A percentile compares a stretch with the other conserved stretches of the same genome.
These are phyloP conservation scores for Aspergillus sp. DNA, from an alignment of 2,329 filamentous ascomycete species.

Conservation along the genomic window DNA sequence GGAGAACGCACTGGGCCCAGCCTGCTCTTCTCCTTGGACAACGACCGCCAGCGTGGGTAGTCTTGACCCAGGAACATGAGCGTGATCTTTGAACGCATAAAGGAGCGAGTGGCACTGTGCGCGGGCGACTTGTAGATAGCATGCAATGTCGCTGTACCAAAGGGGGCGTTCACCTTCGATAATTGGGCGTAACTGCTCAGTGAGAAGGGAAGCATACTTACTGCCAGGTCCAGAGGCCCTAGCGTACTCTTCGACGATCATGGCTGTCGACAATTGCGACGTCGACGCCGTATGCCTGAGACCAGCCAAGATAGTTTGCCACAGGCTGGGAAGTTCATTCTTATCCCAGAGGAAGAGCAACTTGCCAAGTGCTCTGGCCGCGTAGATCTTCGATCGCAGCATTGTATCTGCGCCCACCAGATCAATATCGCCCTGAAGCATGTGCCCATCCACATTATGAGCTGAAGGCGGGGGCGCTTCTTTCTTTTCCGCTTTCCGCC, in stretches of 20 bases:
- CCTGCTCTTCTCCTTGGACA: conserved; percentile 89
- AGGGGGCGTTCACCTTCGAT: conserved; percentile 78
- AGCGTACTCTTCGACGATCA: conserved; percentile 87
- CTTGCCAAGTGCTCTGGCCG: conserved; percentile 81
- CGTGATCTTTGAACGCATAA: conserved; percentile 88
- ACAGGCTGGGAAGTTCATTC: conserved; percentile 51
- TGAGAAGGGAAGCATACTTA: conserved; percentile 43
- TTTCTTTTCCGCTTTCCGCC: conserved; percentile 80
- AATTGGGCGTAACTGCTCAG: conserved; percentile 67
- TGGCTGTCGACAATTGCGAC: conserved; percentile 79
- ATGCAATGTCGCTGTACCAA: conserved; percentile 87
- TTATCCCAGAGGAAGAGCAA: conserved; percentile 76
- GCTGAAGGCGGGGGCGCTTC: conserved; percentile 70
- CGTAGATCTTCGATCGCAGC: conserved; percentile 84
- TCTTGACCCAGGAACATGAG: conserved; percentile 73
- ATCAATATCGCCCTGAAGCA: conserved; percentile 96
- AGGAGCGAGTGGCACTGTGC: conserved; percentile 89
- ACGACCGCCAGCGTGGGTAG: conserved; percentile 83
- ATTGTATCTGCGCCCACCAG: conserved; percentile 87
- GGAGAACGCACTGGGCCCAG: conserved; percentile 90
- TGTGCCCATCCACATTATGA: conserved; percentile 96
- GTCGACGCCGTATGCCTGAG: conserved; percentile 77
- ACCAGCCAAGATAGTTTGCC: conserved; percentile 68
- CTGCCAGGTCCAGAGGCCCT: conserved; percentile 49
- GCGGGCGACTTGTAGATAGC: conserved; percentile 83